Evolutionary conservation across 2,329 filamentous ascomycete species (phyloP).

Genomic region (Diplodia scrobiculata): DNA sequence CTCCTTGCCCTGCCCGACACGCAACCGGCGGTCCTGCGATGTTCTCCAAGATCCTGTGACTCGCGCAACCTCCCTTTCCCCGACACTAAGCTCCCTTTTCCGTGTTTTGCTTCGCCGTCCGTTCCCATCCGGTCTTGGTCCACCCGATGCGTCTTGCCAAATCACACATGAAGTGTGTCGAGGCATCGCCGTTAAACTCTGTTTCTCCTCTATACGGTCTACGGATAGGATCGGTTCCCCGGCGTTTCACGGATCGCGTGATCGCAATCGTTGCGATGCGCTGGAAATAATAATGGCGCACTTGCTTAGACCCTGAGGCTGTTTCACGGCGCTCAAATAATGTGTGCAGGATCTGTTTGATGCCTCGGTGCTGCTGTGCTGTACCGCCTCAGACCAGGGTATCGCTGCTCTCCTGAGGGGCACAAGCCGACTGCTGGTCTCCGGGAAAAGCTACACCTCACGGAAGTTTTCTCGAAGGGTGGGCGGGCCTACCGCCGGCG

Average conservation of each 20-base stretch:
- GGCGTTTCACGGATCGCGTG: slow-evolving; percentile 1
- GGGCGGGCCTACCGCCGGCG: not conserved
- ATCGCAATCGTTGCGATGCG: not conserved
- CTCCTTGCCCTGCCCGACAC: not conserved
- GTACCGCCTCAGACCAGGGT: not conserved
- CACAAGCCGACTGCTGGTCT: slow-evolving; percentile 22
- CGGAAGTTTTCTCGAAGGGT: slow-evolving; percentile 7
- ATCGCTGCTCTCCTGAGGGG: slow-evolving; percentile 17
- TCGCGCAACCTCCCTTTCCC: not conserved
- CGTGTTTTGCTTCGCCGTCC: not conserved
- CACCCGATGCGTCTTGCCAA: not conserved
- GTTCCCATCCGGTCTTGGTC: not conserved
- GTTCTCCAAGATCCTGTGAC: not conserved
- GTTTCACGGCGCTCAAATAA: slow-evolving; percentile 1
- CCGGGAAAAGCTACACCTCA: not conserved
- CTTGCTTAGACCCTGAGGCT: not conserved
- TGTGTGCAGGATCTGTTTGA: not conserved
- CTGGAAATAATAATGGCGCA: not conserved
- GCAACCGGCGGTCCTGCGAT: slow-evolving; percentile 1
- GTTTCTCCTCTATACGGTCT: not conserved
- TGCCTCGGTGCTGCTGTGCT: not conserved
- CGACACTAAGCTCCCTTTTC: slow-evolving; percentile 1
- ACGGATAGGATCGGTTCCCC: not conserved
- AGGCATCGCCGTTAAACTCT: not conserved
- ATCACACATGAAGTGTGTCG: slow-evolving; percentile 4